Conservation (phyloP, 2,329 filamentous ascomycete genomes). For the Pseudocercospora cruenta region DNA sequence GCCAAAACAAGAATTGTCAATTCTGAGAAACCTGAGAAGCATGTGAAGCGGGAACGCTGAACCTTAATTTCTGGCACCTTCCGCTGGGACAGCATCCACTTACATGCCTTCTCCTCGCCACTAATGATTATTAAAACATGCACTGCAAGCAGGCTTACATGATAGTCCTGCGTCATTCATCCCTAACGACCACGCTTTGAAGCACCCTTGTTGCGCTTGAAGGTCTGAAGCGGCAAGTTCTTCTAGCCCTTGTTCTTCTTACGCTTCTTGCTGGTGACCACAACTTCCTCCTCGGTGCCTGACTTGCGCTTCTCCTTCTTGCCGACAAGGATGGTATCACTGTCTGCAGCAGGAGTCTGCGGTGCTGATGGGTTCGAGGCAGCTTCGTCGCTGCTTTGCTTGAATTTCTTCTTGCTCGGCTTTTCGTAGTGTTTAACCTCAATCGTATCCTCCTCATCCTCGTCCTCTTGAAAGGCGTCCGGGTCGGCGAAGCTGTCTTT, state of each 20-base stretch:
- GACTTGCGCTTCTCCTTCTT: conserved; percentile 61
- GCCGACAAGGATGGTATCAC: conserved; percentile 3
- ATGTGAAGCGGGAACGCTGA: no score
- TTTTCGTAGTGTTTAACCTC: background rate
- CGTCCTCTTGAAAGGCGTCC: conserved; percentile 18
- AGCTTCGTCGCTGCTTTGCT: background rate
- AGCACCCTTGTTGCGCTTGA: background rate
- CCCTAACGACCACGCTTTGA: background rate
- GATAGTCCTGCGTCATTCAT: no score
- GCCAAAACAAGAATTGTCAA: no score
- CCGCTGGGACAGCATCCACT: no score
- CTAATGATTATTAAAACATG: no score
- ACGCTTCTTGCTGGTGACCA: conserved; percentile 2
- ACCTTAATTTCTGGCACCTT: no score
- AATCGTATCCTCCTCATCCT: conserved; percentile 49
- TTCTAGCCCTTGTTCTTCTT: conserved; percentile 4
- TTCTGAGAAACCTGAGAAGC: no score
- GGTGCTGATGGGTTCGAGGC: background rate
- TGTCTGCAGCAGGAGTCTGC: background rate
- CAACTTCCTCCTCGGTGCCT: background rate
- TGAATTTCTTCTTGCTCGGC: conserved; percentile 5
- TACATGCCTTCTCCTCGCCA: no score
- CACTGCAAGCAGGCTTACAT: no score
- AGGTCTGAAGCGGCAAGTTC: background rate
- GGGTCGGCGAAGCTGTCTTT: conserved; percentile 29